Base-by-base conservation (phyloP, 2,329 filamentous ascomycete species). In the Rhexocercosporidium sp. region DNA sequence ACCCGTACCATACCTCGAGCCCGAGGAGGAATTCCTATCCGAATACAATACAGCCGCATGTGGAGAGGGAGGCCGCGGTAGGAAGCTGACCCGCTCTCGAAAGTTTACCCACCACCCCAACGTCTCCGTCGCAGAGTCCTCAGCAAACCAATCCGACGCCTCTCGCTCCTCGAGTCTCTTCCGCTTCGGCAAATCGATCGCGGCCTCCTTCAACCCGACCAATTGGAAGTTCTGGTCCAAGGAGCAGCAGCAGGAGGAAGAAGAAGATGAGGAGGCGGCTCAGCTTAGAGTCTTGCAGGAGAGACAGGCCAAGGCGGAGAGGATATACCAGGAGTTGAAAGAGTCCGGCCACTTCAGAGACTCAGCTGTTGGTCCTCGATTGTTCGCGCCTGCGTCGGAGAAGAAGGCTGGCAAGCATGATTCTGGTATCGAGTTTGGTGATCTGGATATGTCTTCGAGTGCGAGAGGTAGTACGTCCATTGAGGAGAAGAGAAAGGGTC, bases 251-350 rank as follows among this genome's bases (percentile, higher is more conserved):
- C n/a, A 47, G 5, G 44, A 51, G 31, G 56, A 62, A n/a, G 49
- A 65, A 22, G 79, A 81, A 16, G 81, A 84, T 59, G 78, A 81
- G 56, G 76, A 79, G 59, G 79, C 77, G 62, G 75, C 78, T 41
- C 77, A 81, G 49, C 77, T 81, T 56, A 82, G 82, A 71, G 77
- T 80, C 14, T 76, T 84, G 64, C 75, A 77, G 44, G 78, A 80
- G 62, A 75, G 79, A 57, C 79, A 81, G 66, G 79, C 75, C 14
- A 83, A 81, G 70, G 84, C 83, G 0, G 82, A 86, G 72, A 79
- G 79, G 65, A 81, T 80, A 2, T 88, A 87, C 73, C 81, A 82
- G 14, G 82, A 86, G 74, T 77, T 88, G 70, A 87, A 88, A 77
- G 78, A 79, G 63, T 78, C 80, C 7, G 85, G 85, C 11, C 84